A percentile compares a stretch with the other conserved stretches of the same genome.
phyloP scores from a whole-genome alignment of 2,329 filamentous ascomycete species.

The Bertia moriformis region DNA sequence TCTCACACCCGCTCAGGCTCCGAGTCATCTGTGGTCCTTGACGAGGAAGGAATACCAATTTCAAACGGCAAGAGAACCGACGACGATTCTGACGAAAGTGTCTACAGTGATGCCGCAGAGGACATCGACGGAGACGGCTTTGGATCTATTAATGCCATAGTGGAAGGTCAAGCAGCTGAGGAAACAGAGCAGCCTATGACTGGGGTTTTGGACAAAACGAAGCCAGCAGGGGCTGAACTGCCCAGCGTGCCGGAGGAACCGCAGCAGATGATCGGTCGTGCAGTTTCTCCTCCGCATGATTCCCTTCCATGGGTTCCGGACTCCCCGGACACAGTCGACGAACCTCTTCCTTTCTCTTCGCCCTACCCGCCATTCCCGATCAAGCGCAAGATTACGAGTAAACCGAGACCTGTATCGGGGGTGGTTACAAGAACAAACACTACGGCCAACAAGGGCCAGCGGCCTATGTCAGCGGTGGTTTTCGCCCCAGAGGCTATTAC shows the following conservation, averaged over 20 bases:
- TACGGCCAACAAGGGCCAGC: neutral
- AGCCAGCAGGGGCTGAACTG: no score
- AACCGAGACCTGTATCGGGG: neutral
- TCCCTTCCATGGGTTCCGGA: no score
- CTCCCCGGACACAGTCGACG: no score
- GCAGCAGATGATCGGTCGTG: no score
- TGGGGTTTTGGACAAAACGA: no score
- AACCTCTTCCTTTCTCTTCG: neutral
- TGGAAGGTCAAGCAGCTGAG: constrained; percentile 15
- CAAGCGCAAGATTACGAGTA: neutral
- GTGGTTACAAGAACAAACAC: neutral
- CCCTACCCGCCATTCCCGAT: neutral
- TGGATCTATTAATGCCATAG: constrained; percentile 31
- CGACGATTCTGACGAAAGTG: constrained; percentile 23
- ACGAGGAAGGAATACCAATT: constrained; percentile 1
- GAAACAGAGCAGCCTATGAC: no score
- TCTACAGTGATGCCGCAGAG: constrained; percentile 24
- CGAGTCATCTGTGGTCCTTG: no score
- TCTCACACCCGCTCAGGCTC: neutral
- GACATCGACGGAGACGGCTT: constrained; percentile 24
- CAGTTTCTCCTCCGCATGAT: no score
- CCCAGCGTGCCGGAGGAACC: no score
- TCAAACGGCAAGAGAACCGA: constrained; percentile 13
- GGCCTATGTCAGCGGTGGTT: neutral
- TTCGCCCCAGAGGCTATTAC: no score